Evolutionary conservation across 306 rosid genomes (phyloP).

Genomic region (Quercus glauca): DNA sequence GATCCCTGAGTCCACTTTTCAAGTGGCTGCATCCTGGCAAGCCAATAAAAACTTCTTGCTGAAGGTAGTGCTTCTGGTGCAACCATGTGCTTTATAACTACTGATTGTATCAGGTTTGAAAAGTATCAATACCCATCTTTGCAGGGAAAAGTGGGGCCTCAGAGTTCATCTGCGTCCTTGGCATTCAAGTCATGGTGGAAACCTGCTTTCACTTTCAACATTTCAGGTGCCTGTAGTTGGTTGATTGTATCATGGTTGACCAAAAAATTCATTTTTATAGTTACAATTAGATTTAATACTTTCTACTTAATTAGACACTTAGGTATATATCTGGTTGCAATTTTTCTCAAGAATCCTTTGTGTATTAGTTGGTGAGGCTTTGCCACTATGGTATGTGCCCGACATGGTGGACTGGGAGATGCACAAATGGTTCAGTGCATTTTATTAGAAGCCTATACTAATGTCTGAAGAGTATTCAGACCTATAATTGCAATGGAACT

Average conservation of each 20-base stretch:
- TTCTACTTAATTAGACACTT: too few species aligned
- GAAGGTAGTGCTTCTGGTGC: slow-evolving; percentile 55
- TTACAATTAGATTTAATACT: neutral
- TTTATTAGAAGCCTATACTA: neutral
- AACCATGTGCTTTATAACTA: slow-evolving; percentile 8
- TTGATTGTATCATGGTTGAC: neutral
- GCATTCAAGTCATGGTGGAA: slow-evolving; percentile 99
- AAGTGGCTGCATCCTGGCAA: slow-evolving; percentile 96
- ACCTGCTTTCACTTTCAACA: slow-evolving; percentile 83
- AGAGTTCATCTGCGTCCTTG: slow-evolving; percentile 60
- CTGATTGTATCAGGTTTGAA: slow-evolving; percentile 26
- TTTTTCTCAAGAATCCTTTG: too few species aligned
- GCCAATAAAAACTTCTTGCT: slow-evolving; percentile 85
- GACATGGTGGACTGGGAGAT: neutral
- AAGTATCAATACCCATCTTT: slow-evolving; percentile 21
- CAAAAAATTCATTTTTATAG: neutral
- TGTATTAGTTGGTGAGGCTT: too few species aligned
- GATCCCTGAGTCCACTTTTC: slow-evolving; percentile 74
- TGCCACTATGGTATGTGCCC: neutral
- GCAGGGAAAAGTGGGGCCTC: slow-evolving; percentile 86
- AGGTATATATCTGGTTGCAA: too few species aligned
- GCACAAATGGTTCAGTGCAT: neutral
- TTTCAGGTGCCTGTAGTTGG: slow-evolving; percentile 64
- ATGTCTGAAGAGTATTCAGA: neutral
- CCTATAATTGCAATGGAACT: neutral